A percentile compares a stretch with the other conserved stretches of the same genome.
Conservation (phyloP, 202 grass and related monocot species). For the Zizania palustris region DNA sequence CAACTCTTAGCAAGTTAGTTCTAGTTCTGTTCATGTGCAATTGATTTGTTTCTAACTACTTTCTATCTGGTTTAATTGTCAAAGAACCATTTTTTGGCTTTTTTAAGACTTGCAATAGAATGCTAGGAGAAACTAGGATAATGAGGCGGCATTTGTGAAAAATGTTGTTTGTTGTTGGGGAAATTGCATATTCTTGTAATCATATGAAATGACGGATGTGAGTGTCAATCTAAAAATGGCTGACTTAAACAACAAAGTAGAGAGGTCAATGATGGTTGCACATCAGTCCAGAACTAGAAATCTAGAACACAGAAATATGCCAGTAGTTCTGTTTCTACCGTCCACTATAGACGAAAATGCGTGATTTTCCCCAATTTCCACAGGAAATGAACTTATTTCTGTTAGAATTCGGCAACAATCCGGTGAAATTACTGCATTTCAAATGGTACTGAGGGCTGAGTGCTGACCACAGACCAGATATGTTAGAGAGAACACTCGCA, state of each 20-base stretch:
- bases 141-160: not conserved
- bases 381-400: not conserved
- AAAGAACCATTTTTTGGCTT: not conserved
- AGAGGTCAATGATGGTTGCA: too few species aligned
- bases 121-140: not conserved
- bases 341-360: not conserved
- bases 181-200: not conserved
- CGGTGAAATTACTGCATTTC: too few species aligned
- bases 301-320: not conserved
- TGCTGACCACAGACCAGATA: too few species aligned
- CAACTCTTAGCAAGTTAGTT: not conserved
- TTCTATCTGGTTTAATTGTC: not conserved
- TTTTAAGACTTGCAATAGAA: not conserved
- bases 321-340: not conserved
- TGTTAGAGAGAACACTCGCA: too few species aligned
- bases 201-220: not conserved
- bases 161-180: not conserved
- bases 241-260: too few species aligned
- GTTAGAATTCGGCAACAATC: too few species aligned
- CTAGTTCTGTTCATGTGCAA: not conserved
- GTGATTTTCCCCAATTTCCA: not conserved
- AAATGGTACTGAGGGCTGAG: too few species aligned
- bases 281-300: too few species aligned
- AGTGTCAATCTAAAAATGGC: not conserved
- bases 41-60: slow-evolving; percentile 1